Conservation (phyloP, 2,329 filamentous ascomycete species). For the Aquanectria penicillioides region DNA sequence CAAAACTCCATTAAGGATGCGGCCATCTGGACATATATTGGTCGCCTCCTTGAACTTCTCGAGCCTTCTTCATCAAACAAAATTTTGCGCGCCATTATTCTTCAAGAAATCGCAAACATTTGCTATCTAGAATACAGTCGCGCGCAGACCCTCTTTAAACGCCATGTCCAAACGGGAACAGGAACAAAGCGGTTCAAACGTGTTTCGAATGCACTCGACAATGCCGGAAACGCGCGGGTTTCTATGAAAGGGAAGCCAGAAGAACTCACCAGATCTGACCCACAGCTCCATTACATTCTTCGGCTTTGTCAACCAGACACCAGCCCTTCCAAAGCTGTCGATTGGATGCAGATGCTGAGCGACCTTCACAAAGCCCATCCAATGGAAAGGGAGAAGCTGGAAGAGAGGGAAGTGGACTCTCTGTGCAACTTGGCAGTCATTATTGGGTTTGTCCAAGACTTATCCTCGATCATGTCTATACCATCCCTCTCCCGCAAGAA, state of each 20-base stretch:
- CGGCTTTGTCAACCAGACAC: conserved; percentile 54
- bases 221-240: conserved; percentile 48
- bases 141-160: conserved; percentile 51
- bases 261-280: conserved; percentile 47
- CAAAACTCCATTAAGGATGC: conserved; percentile 47
- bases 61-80: conserved; percentile 40
- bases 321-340: conserved; percentile 45
- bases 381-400: conserved; percentile 46
- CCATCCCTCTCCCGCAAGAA: conserved; percentile 53
- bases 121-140: conserved; percentile 56
- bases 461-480: conserved; percentile 46
- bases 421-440: conserved; percentile 51
- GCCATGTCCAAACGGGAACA: conserved; percentile 47
- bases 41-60: conserved; percentile 48
- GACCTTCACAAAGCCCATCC: conserved; percentile 49
- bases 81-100: conserved; percentile 44
- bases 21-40: conserved; percentile 54
- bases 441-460: conserved; percentile 50
- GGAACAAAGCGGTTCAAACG: conserved; percentile 56
- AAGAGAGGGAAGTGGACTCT: conserved; percentile 45
- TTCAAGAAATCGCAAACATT: conserved; percentile 58
- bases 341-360: conserved; percentile 54
- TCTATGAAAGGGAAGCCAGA: conserved; percentile 54
- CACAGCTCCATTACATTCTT: conserved; percentile 56
- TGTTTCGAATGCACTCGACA: conserved; percentile 47